These are phyloP conservation scores for Stephanodiscus minutulus DNA, from an alignment of 108 stramenopile species.

Conservation along the genomic window DNA sequence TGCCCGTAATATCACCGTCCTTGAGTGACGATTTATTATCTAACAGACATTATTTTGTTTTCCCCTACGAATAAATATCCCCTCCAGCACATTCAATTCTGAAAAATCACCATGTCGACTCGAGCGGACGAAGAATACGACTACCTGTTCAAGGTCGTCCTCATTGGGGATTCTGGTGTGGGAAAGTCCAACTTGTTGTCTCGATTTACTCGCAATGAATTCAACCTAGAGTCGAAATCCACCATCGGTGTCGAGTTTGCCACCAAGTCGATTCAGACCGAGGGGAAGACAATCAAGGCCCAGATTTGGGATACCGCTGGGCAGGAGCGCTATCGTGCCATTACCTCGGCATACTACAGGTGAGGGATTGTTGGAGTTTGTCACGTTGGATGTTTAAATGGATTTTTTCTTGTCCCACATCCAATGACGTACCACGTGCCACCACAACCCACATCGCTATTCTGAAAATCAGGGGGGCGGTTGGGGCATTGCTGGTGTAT, in stretches of 20 bases:
- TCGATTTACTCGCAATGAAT: constrained; percentile 98
- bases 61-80: background rate
- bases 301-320: constrained; percentile 99
- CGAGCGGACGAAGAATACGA: constrained; percentile 96
- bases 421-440: background rate
- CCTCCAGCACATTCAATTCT: background rate
- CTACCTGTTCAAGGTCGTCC: constrained; percentile 94
- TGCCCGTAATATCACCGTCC: background rate
- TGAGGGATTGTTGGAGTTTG: constrained; percentile 54
- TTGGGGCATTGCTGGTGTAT: constrained; percentile 94
- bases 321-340: constrained; percentile 97
- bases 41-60: background rate
- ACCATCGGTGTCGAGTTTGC: constrained; percentile 99
- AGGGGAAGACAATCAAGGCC: constrained; percentile 95
- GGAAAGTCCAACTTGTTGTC: constrained; percentile 98
- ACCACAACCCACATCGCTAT: no score
- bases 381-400: background rate
- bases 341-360: constrained; percentile 95
- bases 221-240: constrained; percentile 97
- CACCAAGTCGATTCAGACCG: constrained; percentile 92
- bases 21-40: background rate
- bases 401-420: background rate
- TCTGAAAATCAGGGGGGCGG: constrained; percentile 64
- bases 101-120: constrained; percentile 66
- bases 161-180: constrained; percentile 88